phyloP scores from a whole-genome alignment of 2,329 filamentous ascomycete genomes.

The Phialophora verrucosa region DNA sequence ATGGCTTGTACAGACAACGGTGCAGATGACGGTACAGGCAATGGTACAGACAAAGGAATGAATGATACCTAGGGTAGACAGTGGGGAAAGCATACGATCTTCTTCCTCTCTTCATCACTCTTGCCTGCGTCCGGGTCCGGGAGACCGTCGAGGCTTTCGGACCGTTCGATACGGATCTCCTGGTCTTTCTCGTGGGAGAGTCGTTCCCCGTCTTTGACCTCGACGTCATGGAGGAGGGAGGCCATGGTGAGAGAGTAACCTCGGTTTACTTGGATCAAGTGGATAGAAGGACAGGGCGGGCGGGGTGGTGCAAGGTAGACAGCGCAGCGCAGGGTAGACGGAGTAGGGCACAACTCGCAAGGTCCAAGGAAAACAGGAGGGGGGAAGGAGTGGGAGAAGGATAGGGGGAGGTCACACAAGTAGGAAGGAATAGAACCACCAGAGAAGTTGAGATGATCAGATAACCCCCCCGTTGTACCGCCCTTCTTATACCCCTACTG shows the following conservation, averaged over 20 bases:
- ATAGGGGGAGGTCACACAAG: too few relatives aligned
- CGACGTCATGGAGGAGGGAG: not conserved
- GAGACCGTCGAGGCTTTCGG: constrained; percentile 30
- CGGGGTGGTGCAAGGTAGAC: too few relatives aligned
- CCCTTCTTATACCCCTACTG: too few relatives aligned
- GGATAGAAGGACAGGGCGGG: not conserved
- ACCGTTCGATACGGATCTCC: constrained; percentile 22
- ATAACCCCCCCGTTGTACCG: too few relatives aligned
- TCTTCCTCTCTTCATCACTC: constrained; percentile 65
- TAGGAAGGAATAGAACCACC: too few relatives aligned
- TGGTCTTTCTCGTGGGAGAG: constrained; percentile 15
- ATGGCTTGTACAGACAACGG: too few relatives aligned
- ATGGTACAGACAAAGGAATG: constrained; percentile 36
- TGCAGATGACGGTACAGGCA: too few relatives aligned
- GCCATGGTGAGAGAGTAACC: not conserved
- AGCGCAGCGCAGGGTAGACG: too few relatives aligned
- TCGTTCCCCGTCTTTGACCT: not conserved
- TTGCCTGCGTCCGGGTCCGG: constrained; percentile 68
- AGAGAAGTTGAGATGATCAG: too few relatives aligned
- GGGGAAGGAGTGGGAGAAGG: too few relatives aligned
- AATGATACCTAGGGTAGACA: not conserved
- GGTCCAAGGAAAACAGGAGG: not conserved
- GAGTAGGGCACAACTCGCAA: not conserved
- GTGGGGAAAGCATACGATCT: constrained; percentile 56
- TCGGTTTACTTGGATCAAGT: not conserved